Base-by-base conservation (phyloP, 2,329 filamentous ascomycete genomes). In the Exophiala sp. region DNA sequence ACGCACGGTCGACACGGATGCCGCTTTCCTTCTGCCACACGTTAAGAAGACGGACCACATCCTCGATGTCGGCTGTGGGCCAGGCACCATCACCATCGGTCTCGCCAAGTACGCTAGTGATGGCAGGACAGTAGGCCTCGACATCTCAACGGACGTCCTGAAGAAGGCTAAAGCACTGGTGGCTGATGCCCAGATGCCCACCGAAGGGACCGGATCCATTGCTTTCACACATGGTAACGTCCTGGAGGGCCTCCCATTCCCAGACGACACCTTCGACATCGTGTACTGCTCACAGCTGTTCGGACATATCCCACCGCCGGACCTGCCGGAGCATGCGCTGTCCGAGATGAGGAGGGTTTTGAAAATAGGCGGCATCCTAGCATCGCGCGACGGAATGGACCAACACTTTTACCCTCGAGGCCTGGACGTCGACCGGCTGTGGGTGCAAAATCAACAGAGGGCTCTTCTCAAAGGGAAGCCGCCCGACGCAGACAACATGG, bases 41-140 rank as follows among this genome's bases (percentile, higher is more conserved):
- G 67, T 79, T 36, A 66, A 70, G 36, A 62, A 66, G 0, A 62
- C 64, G 5, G 68, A 73, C 66, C 62, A 55, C 16, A 67, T 79
- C 42, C 72, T 79, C 48, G 76, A 79, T 57, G 67, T 78, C 32
- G 76, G 76, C 48, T 77, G 75, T 62, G 77, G 77, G 0, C 74
- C 77, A 0, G 77, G 76, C 2, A 77, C 73, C 29, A 79, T 80
- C 61, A 75, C 76, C 3, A 66, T 68, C 0, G 73, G 71, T 6
- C 64, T 80, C 38, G 71, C 70, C 40, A 66, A 68, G 33, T 67
- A 71, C 53, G 72, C 73, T 2, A 67, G 69, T 2, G 42, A 71
- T 5, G 76, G 75, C n/a, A 57, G 63, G 5, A 65, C 75, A 1
- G 66, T 68, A 6, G 75, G 74, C 29, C 47, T 77, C 21, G 75